These are phyloP conservation scores for Auriscalpium vulgare DNA, from an alignment of 768 basidiomycete genomes.

Conservation along the genomic window DNA sequence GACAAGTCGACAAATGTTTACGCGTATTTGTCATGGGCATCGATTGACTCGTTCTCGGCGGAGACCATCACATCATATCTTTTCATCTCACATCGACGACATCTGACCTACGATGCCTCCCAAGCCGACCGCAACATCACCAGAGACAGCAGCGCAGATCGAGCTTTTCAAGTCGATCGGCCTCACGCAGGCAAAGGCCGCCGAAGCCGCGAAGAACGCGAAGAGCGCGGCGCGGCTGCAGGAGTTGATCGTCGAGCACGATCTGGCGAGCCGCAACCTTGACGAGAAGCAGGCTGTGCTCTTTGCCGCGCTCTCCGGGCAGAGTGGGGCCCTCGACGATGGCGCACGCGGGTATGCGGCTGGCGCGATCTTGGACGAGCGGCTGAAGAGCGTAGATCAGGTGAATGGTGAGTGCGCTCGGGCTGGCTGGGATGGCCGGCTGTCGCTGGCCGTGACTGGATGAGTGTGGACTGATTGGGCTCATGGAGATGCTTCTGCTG, in stretches of 20 bases:
- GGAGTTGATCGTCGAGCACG: constrained; percentile 55
- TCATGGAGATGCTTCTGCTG: background rate
- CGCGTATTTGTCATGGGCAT: background rate
- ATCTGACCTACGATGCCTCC: background rate
- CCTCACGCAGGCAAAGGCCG: constrained; percentile 66
- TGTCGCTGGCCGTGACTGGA: background rate
- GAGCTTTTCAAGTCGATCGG: constrained; percentile 71
- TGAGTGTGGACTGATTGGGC: background rate
- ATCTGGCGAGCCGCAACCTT: constrained; percentile 37
- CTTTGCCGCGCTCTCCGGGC: constrained; percentile 57
- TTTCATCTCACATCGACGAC: background rate
- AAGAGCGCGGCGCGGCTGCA: constrained; percentile 69
- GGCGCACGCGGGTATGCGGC: constrained; percentile 57
- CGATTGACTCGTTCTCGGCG: background rate
- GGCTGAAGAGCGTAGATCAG: constrained; percentile 78
- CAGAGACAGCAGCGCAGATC: constrained; percentile 34
- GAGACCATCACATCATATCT: background rate
- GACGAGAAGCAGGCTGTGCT: constrained; percentile 76
- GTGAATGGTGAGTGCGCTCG: constrained; percentile 55
- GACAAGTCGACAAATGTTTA: background rate
- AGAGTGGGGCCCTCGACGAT: constrained; percentile 52
- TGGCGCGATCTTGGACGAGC: constrained; percentile 59
- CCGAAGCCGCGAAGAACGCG: constrained; percentile 72
- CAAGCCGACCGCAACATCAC: constrained; percentile 3
- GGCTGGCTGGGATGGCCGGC: background rate